Evolutionary conservation across 1,284 basidiomycete species (phyloP).

Genomic region (Athelia sp.): DNA sequence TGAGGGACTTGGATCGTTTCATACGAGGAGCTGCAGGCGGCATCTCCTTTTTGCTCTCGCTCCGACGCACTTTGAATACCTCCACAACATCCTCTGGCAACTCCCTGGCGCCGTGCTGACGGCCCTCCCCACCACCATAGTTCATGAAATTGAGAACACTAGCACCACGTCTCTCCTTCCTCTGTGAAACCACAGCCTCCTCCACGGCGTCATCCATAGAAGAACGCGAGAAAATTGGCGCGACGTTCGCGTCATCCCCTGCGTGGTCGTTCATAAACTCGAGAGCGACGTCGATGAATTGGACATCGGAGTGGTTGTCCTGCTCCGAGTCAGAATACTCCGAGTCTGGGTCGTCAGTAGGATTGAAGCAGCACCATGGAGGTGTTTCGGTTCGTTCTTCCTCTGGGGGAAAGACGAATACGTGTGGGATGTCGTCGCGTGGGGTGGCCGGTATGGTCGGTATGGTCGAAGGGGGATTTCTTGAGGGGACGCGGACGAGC

Average conservation of each 20-base stretch:
- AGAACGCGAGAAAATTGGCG: slow-evolving; percentile 17
- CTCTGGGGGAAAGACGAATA: slow-evolving; percentile 67
- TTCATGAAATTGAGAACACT: slow-evolving; percentile 17
- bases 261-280: slow-evolving; percentile 17
- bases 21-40: slow-evolving; percentile 16
- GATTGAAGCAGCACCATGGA: slow-evolving; percentile 65
- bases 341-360: slow-evolving; percentile 28
- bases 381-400: slow-evolving; percentile 54
- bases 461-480: too few species aligned
- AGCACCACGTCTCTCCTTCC: slow-evolving; percentile 24
- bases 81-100: slow-evolving; percentile 55
- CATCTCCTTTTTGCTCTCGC: slow-evolving; percentile 27
- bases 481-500: too few species aligned
- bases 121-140: neutral
- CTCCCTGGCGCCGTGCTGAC: slow-evolving; percentile 4
- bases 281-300: slow-evolving; percentile 36
- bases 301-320: slow-evolving; percentile 32
- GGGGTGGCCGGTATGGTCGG: slow-evolving; percentile 10
- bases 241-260: slow-evolving; percentile 6
- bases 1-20: slow-evolving; percentile 50
- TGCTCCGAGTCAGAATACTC: slow-evolving; percentile 12
- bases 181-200: slow-evolving; percentile 21
- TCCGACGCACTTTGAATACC: slow-evolving; percentile 58
- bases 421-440: slow-evolving; percentile 45
- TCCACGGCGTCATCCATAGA: slow-evolving; percentile 13